Percentiles rank a stretch among this genome's conserved stretches.
Conservation (phyloP, 2,329 filamentous ascomycete species). For the Chrysoporthe deuterocubensis region DNA sequence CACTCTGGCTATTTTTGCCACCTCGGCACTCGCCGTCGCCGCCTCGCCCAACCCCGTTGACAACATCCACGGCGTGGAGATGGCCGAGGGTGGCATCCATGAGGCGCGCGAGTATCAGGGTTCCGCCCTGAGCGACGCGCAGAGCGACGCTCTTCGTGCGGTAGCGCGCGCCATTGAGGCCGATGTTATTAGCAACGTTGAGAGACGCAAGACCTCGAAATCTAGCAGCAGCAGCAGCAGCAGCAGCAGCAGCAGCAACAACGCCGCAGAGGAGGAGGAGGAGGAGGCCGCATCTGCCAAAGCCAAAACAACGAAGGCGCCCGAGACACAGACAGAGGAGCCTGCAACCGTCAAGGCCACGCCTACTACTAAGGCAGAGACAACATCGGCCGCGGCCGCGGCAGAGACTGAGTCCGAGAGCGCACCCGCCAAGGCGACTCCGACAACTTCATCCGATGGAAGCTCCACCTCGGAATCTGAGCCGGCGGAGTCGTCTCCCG, state of each 20-base stretch:
- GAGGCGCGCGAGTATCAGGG: neutral
- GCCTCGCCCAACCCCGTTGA: neutral
- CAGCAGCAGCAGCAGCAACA: slow-evolving; percentile 1
- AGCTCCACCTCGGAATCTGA: neutral
- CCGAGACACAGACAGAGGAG: neutral
- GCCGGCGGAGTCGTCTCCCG: neutral
- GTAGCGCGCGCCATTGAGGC: slow-evolving; percentile 1
- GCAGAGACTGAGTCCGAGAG: neutral
- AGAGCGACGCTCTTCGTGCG: neutral
- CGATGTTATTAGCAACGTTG: neutral
- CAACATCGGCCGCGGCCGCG: neutral
- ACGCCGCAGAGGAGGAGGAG: neutral
- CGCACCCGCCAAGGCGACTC: neutral
- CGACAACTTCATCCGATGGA: neutral
- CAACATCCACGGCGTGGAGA: neutral
- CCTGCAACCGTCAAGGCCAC: neutral
- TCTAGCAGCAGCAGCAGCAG: slow-evolving; percentile 1
- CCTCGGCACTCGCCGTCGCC: neutral
- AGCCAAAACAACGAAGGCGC: neutral
- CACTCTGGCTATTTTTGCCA: neutral
- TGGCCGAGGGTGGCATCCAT: neutral
- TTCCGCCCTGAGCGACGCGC: neutral
- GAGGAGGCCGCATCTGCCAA: neutral
- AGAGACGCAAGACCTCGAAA: neutral
- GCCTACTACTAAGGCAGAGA: neutral